Evolutionary conservation across 2,329 filamentous ascomycete species (phyloP), one percentile per base, ranked within the genome.

Genomic region (Lasiodiplodia theobromae): DNA sequence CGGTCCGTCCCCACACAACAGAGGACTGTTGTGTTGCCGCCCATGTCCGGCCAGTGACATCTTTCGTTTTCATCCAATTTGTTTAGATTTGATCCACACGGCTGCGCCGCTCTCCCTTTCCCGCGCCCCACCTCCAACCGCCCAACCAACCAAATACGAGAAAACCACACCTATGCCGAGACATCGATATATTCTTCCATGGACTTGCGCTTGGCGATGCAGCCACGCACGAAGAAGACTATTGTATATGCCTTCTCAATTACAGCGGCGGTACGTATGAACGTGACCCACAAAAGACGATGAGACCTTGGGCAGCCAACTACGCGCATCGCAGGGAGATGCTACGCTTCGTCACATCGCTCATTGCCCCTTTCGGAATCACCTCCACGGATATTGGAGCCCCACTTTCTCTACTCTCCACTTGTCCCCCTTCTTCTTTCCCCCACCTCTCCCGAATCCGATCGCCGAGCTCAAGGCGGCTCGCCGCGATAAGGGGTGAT

Each of bases 41-140:
- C 25, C 57, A 23, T 28, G 21, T 6, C 40, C 21, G 40, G 14
- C n/a, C 38, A 62, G 4, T 12, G 6, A n/a, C 18, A 21, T 12
- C n/a, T 38, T 58, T 28, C 58, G 31, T 37, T 51, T 34, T 21
- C 40, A 21, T 34, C 44, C 21, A 57, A 60, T 60, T 47, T 47
- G 25, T 34, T 63, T 44, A 34, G 23, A 49, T 47, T 62, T 44
- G 58, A 49, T 63, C 58, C 58, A 34, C 58, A 47, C 58, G 58
- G 58, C 58, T 62, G 23, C 25, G 58, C 57, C 57, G 57, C 57
- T 60, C 38, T 47, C 57, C 38, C 57, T 6, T 60, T 57, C 23
- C 21, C 38, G 10, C 25, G 51, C 12, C 37, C 57, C 31, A 38
- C 40, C 54, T n/a, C n/a, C 34, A 11, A 14, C 54, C 16, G 34